Evolutionary conservation across 768 basidiomycete genomes (phyloP).

Genomic region (Pilatotrama ljubarskyi): DNA sequence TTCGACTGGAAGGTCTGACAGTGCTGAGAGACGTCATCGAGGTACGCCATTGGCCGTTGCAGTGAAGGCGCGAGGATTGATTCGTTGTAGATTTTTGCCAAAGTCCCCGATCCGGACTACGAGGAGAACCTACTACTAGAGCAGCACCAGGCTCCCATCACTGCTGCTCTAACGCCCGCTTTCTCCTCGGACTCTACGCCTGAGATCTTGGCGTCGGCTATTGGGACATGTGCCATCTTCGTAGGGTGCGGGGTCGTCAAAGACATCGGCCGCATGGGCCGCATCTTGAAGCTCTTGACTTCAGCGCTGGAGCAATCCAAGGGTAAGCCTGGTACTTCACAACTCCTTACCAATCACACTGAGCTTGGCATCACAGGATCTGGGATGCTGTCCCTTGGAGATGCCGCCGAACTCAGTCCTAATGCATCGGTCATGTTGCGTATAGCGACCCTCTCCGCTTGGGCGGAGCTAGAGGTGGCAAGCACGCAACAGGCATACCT

Average conservation of each 20-base stretch:
- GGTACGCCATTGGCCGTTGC: conserved; percentile 43
- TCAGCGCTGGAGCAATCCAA: conserved; percentile 88
- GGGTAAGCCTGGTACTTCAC: conserved; percentile 48
- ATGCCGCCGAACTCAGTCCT: conserved; percentile 82
- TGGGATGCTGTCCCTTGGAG: conserved; percentile 82
- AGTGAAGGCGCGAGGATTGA: not conserved
- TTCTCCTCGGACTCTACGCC: conserved; percentile 95
- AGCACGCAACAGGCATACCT: conserved; percentile 75
- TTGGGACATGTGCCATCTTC: conserved; percentile 92
- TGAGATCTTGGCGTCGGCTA: conserved; percentile 89
- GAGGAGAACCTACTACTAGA: conserved; percentile 88
- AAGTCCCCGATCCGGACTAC: conserved; percentile 89
- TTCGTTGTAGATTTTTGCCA: conserved; percentile 70
- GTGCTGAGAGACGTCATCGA: conserved; percentile 92
- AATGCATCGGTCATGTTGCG: conserved; percentile 95
- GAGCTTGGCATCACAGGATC: conserved; percentile 51
- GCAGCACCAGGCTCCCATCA: conserved; percentile 98
- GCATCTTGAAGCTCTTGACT: conserved; percentile 87
- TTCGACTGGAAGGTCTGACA: conserved; percentile 85
- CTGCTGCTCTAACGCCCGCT: conserved; percentile 93
- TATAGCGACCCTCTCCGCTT: conserved; percentile 90
- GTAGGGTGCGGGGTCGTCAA: conserved; percentile 95
- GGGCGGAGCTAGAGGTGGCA: conserved; percentile 90
- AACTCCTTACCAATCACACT: not conserved
- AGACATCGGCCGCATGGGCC: conserved; percentile 88